These are phyloP conservation scores for Purpureocillium takamizusanense DNA, from an alignment of 2,329 filamentous ascomycete species.

Conservation along the genomic window DNA sequence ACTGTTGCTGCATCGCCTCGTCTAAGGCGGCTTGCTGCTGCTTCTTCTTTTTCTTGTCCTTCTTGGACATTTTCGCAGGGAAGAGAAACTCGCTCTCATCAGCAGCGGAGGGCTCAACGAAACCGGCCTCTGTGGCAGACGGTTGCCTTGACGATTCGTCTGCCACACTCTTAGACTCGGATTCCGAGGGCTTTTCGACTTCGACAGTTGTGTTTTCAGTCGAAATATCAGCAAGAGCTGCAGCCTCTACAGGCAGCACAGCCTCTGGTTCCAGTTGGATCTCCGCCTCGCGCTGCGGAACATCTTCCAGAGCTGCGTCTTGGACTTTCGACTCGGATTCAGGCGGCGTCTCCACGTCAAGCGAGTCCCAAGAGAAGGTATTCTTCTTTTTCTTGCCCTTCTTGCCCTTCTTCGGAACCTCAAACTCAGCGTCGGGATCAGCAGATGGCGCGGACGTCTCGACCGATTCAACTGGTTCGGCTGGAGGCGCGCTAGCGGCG, in stretches of 20 bases:
- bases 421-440: slow-evolving; percentile 2
- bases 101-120: not conserved
- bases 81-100: slow-evolving; percentile 5
- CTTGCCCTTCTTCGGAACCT: slow-evolving; percentile 5
- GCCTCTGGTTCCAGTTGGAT: no score
- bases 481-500: not conserved
- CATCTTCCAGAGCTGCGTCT: no score
- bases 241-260: not conserved
- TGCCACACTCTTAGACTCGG: no score
- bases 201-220: no score
- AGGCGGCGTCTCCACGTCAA: not conserved
- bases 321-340: not conserved
- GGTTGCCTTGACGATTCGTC: not conserved
- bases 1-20: slow-evolving; percentile 8
- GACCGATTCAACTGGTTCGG: not conserved
- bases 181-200: no score
- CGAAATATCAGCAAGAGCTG: no score
- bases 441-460: not conserved
- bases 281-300: no score
- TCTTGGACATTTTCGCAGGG: slow-evolving; percentile 21
- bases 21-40: slow-evolving; percentile 12
- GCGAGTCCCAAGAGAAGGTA: slow-evolving; percentile 4
- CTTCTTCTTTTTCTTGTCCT: slow-evolving; percentile 24
- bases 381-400: slow-evolving; percentile 13
- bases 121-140: not conserved